Percentiles rank a stretch among this genome's conserved stretches.
These are phyloP conservation scores for Chaetothyriales sp. DNA, from an alignment of 2,329 filamentous ascomycete species.

Conservation along the genomic window DNA sequence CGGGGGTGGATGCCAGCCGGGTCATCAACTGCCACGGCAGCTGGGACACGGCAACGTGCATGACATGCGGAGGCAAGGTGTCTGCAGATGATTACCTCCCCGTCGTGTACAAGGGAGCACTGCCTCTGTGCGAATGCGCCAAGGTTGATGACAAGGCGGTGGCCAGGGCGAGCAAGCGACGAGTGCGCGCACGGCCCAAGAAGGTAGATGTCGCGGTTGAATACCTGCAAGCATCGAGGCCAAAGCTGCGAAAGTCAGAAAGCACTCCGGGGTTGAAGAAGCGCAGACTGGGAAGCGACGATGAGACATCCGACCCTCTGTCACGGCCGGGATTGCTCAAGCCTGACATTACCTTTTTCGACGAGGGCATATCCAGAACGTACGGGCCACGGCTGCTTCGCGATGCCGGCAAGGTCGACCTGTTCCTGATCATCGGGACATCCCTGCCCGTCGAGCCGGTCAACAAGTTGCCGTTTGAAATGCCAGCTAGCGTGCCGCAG, in stretches of 20 bases:
- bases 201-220: conserved; percentile 6
- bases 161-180: conserved; percentile 24
- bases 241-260: conserved; percentile 8
- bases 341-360: conserved; percentile 97
- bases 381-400: conserved; percentile 71
- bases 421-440: conserved; percentile 92
- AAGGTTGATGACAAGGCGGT: neutral
- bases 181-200: conserved; percentile 18
- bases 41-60: conserved; percentile 81
- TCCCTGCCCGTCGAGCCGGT: conserved; percentile 93
- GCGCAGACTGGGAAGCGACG: conserved; percentile 35
- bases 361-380: conserved; percentile 70
- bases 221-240: conserved; percentile 17
- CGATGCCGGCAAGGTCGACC: conserved; percentile 62
- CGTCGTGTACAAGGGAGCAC: conserved; percentile 60
- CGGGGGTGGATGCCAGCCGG: conserved; percentile 67
- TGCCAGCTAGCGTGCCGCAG: conserved; percentile 70
- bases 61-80: conserved; percentile 64
- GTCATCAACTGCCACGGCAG: conserved; percentile 94
- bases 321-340: conserved; percentile 58
- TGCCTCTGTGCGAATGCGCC: conserved; percentile 53
- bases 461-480: conserved; percentile 70
- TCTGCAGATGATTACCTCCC: conserved; percentile 64
- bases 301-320: conserved; percentile 48
- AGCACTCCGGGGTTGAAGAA: conserved; percentile 25